These are phyloP conservation scores for Rhodosporidiobolus odoratus DNA, from an alignment of 768 basidiomycete species.

Conservation along the genomic window DNA sequence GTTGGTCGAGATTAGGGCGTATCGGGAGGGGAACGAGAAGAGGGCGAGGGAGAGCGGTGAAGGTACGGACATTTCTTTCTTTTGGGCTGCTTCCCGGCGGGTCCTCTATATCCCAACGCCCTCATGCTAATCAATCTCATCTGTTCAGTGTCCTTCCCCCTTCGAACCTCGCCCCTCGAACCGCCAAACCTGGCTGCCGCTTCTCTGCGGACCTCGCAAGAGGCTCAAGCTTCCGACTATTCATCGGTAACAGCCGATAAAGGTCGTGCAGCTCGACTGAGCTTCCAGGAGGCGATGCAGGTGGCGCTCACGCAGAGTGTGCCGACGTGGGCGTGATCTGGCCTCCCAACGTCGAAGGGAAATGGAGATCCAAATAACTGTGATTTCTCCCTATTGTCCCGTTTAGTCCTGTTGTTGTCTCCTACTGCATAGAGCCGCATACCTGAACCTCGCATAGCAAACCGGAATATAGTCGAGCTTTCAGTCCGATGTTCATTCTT, in stretches of 20 bases:
- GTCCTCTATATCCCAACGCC: neutral
- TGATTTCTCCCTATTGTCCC: too few relatives aligned
- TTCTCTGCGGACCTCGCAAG: neutral
- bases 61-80: neutral
- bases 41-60: neutral
- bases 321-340: neutral
- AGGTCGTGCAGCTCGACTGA: neutral
- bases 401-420: too few relatives aligned
- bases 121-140: neutral
- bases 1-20: neutral
- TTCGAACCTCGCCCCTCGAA: neutral
- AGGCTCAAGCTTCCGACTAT: neutral
- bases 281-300: neutral
- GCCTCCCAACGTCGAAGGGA: neutral
- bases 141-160: neutral
- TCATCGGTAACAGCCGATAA: neutral
- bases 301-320: neutral
- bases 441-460: too few relatives aligned
- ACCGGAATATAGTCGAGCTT: too few relatives aligned
- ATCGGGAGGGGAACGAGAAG: constrained; percentile 1
- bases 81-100: neutral
- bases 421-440: too few relatives aligned
- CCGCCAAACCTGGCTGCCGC: neutral
- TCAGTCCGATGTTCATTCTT: too few relatives aligned
- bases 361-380: neutral